A percentile compares a stretch with the other conserved stretches of the same genome.
Conservation (phyloP, 1,284 basidiomycete genomes). For the Pulveroboletus sp. region DNA sequence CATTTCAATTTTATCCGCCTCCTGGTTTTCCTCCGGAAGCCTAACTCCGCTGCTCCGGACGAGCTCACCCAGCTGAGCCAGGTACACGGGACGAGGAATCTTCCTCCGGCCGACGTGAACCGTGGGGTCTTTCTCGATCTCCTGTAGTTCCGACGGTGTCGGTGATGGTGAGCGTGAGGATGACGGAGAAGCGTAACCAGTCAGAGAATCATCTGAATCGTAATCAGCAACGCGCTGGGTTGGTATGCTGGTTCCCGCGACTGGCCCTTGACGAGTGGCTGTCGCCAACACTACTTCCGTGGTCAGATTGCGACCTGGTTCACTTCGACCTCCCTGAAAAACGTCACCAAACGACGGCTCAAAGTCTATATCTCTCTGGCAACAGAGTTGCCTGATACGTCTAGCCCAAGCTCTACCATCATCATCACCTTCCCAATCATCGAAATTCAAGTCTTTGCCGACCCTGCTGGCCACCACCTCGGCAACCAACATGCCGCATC, state of each 20-base stretch:
- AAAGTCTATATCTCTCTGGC: constrained; percentile 53
- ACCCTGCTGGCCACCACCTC: constrained; percentile 70
- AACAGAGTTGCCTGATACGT: constrained; percentile 53
- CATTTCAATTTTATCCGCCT: constrained; percentile 77
- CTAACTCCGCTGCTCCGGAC: constrained; percentile 54
- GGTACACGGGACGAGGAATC: constrained; percentile 76
- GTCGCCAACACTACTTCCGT: neutral
- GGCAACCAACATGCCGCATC: constrained; percentile 93
- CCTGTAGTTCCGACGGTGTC: constrained; percentile 74
- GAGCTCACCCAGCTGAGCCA: constrained; percentile 76
- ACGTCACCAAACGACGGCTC: constrained; percentile 25
- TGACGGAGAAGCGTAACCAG: constrained; percentile 68
- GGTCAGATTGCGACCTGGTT: neutral
- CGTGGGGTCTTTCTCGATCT: constrained; percentile 84
- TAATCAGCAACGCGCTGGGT: constrained; percentile 40
- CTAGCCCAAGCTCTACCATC: constrained; percentile 71
- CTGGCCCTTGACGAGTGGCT: neutral
- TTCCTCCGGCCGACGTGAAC: constrained; percentile 67
- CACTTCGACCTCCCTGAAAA: neutral
- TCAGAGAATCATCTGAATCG: constrained; percentile 83
- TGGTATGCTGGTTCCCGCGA: neutral
- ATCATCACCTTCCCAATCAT: constrained; percentile 80
- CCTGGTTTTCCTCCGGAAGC: constrained; percentile 60
- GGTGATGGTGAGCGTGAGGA: constrained; percentile 81
- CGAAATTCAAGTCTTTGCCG: constrained; percentile 75